phyloP scores from a whole-genome alignment of 495 filamentous ascomycete genomes.

The Podospora bellae-mahoneyi region DNA sequence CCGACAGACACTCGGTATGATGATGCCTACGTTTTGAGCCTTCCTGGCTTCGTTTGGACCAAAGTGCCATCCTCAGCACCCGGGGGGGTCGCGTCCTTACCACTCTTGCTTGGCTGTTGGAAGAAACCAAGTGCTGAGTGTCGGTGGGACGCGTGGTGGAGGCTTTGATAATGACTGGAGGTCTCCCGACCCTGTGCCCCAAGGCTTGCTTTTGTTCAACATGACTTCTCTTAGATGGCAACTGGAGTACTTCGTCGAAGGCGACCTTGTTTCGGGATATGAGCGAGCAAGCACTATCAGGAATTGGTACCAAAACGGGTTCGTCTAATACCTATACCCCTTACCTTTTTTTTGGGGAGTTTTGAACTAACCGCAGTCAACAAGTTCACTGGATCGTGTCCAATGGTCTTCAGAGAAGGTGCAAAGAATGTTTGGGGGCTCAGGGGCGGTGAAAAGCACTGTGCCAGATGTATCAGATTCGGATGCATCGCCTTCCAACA shows the following conservation, averaged over 20 bases:
- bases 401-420: not conserved
- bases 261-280: not conserved
- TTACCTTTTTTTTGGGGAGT: not conserved
- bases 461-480: too few relatives aligned
- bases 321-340: not conserved
- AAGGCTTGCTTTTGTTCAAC: not conserved
- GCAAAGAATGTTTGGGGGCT: not conserved
- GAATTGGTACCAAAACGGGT: not conserved
- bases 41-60: constrained; percentile 9
- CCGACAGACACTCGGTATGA: not conserved
- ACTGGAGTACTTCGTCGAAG: not conserved
- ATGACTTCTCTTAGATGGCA: constrained; percentile 11
- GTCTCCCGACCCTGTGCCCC: not conserved
- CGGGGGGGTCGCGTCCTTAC: not conserved
- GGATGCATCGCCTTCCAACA: too few relatives aligned
- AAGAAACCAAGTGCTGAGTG: not conserved
- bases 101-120: not conserved
- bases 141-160: too few relatives aligned
- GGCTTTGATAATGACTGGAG: not conserved
- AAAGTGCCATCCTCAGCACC: not conserved
- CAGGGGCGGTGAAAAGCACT: too few relatives aligned
- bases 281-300: not conserved
- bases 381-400: not conserved
- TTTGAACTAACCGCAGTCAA: not conserved
- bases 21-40: constrained; percentile 3